These are phyloP conservation scores for Telfairia occidentalis DNA, from an alignment of 331 rosid genomes.

Conservation along the genomic window DNA sequence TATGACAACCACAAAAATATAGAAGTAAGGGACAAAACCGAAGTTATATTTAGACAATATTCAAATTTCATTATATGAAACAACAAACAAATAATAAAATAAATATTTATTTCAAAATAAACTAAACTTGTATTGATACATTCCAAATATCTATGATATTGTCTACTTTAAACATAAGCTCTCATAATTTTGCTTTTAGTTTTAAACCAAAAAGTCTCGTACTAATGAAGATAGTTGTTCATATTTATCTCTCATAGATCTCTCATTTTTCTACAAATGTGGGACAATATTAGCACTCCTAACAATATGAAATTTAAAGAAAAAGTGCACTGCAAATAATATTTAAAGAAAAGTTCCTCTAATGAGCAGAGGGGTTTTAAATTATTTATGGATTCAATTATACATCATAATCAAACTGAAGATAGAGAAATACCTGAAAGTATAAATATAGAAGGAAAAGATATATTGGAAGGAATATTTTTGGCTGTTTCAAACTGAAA, in stretches of 20 bases:
- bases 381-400: background rate
- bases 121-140: background rate
- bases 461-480: background rate
- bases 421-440: background rate
- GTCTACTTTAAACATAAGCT: too few species aligned
- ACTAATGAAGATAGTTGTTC: too few species aligned
- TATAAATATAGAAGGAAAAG: background rate
- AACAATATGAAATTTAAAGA: background rate
- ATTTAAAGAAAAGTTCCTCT: background rate
- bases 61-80: background rate
- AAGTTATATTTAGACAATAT: background rate
- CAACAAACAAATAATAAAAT: background rate
- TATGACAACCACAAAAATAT: too few species aligned
- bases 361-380: background rate
- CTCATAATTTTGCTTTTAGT: too few species aligned
- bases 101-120: background rate
- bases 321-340: background rate
- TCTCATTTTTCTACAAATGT: too few species aligned
- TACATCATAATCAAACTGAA: background rate
- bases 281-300: too few species aligned
- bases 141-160: too few species aligned
- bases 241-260: too few species aligned
- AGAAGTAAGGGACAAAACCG: too few species aligned
- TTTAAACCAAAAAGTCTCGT: too few species aligned
- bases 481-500: constrained; percentile 13